Evolutionary conservation across 2,329 filamentous ascomycete genomes (phyloP).

Genomic region (Tolypocladium sp.): DNA sequence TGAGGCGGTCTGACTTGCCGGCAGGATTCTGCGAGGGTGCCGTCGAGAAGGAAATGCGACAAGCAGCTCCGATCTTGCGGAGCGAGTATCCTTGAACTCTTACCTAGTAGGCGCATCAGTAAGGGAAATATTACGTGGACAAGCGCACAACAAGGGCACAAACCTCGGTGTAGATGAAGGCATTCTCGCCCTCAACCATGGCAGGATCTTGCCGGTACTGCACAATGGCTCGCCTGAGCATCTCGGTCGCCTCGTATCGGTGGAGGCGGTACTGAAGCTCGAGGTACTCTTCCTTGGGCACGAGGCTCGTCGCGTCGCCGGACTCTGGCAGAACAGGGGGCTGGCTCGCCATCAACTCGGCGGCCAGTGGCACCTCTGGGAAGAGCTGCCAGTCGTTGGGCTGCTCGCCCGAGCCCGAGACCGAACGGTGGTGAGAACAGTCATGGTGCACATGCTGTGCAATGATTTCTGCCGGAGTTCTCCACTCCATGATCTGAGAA

Average conservation of each 20-base stretch:
- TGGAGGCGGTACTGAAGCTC: slow-evolving; percentile 65
- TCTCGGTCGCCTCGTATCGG: slow-evolving; percentile 63
- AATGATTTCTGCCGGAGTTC: not conserved
- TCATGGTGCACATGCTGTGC: not conserved
- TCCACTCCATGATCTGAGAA: not conserved
- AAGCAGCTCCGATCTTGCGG: slow-evolving; percentile 51
- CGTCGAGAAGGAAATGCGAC: slow-evolving; percentile 62
- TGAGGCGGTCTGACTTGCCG: slow-evolving; percentile 40
- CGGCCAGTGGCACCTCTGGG: slow-evolving; percentile 13
- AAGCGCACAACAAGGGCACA: not conserved
- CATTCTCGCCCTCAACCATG: slow-evolving; percentile 47
- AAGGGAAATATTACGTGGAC: not conserved
- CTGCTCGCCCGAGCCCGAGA: not conserved
- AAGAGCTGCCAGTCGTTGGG: not conserved
- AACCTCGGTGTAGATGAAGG: slow-evolving; percentile 64
- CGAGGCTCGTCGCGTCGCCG: not conserved
- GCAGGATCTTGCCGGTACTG: slow-evolving; percentile 41
- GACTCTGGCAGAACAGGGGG: slow-evolving; percentile 7
- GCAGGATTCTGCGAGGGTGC: slow-evolving; percentile 55
- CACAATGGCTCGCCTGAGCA: slow-evolving; percentile 58
- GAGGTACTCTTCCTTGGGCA: slow-evolving; percentile 46
- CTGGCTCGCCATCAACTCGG: slow-evolving; percentile 12
- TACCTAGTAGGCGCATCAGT: slow-evolving; percentile 37
- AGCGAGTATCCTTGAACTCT: slow-evolving; percentile 58
- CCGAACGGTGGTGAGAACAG: too few relatives aligned